A percentile compares a stretch with the other conserved stretches of the same genome.
Evolutionary conservation across 192 early-diverging fungal species (phyloP).

Genomic region (Backusella tarrabulga): DNA sequence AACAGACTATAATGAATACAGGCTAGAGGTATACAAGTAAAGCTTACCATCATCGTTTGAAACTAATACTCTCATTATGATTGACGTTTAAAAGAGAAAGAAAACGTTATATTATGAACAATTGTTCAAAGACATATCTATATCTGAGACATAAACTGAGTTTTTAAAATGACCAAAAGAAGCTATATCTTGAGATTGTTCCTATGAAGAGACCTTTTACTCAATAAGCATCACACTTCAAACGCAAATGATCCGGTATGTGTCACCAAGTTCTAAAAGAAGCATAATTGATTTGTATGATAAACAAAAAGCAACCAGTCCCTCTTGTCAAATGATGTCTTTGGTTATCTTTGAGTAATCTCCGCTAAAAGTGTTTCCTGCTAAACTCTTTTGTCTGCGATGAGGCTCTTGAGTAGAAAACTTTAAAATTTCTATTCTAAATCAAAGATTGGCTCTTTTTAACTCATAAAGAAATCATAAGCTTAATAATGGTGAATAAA

Average conservation of each 20-base stretch:
- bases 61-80: conserved; percentile 18
- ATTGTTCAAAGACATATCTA: neutral
- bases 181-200: neutral
- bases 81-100: neutral
- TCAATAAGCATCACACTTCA: neutral
- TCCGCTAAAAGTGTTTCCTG: neutral
- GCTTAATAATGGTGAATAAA: neutral
- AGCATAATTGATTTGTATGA: neutral
- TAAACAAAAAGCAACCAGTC: neutral
- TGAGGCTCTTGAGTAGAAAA: too few species aligned
- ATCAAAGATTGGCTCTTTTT: too few species aligned
- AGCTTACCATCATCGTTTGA: conserved; percentile 29
- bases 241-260: neutral
- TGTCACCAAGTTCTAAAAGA: neutral
- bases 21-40: neutral
- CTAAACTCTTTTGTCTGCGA: neutral
- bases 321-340: neutral
- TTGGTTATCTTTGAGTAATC: neutral
- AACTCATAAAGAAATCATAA: neutral
- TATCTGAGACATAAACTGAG: neutral
- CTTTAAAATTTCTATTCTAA: too few species aligned
- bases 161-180: neutral
- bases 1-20: neutral
- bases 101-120: neutral
- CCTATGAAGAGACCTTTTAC: neutral